Percentiles rank a stretch among this genome's conserved stretches.
Conservation (phyloP, 352 stramenopile genomes). For the Phytophthora idaei region DNA sequence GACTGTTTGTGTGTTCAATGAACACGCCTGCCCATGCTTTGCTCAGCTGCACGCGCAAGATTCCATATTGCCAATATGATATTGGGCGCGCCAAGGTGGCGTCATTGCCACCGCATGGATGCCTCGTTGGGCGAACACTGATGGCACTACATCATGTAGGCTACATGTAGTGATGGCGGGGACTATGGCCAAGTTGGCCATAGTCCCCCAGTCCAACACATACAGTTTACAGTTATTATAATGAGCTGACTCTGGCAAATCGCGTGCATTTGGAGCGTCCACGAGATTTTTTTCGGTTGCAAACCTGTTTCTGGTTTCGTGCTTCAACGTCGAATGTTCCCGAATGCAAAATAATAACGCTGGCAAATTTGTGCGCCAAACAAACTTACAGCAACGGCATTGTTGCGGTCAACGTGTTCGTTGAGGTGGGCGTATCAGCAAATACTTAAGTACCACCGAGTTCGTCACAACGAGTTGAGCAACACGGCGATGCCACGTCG, state of each 20-base stretch:
- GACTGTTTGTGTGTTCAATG: neutral
- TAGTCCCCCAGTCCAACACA: no score
- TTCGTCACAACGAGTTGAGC: conserved; percentile 12
- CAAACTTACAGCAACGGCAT: neutral
- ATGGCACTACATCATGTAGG: no score
- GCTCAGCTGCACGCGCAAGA: neutral
- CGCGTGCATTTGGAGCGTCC: conserved; percentile 16
- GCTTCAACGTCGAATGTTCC: conserved; percentile 37
- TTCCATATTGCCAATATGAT: no score
- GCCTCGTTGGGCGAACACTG: no score
- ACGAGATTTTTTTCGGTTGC: conserved; percentile 35
- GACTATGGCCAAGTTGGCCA: no score
- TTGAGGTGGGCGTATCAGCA: conserved; percentile 1
- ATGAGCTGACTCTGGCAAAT: conserved; percentile 6
- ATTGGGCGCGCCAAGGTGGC: no score
- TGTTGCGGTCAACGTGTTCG: neutral
- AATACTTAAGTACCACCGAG: neutral
- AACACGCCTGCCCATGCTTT: neutral
- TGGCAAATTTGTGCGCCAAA: neutral
- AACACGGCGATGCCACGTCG: conserved; percentile 6
- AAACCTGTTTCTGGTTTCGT: conserved; percentile 17
- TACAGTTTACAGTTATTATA: neutral
- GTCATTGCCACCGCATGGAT: no score
- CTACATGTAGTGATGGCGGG: no score
- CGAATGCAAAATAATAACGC: conserved; percentile 7